A percentile compares a stretch with the other conserved stretches of the same genome.
These are phyloP conservation scores for Rhodosporidiobolus odoratus DNA, from an alignment of 768 basidiomycete species.

Conservation along the genomic window DNA sequence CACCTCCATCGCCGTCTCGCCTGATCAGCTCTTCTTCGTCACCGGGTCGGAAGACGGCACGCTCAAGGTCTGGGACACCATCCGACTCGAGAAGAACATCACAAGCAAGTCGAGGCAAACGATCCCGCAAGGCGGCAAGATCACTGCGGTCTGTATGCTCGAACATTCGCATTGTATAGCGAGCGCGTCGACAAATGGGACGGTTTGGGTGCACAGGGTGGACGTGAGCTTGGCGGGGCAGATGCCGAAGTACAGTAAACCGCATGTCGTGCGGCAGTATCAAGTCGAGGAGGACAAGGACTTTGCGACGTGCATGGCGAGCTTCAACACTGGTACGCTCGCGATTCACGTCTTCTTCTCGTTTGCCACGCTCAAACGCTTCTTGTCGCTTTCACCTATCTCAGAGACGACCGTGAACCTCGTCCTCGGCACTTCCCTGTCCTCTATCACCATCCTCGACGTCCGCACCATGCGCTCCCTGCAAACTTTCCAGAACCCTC, in stretches of 20 bases:
- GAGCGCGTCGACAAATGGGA: constrained; percentile 76
- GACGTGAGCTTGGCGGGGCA: constrained; percentile 63
- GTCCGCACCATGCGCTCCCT: constrained; percentile 74
- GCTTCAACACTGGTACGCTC: constrained; percentile 65
- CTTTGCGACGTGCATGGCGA: constrained; percentile 75
- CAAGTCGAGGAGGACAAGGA: constrained; percentile 66
- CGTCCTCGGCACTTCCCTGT: constrained; percentile 77
- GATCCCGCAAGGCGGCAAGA: constrained; percentile 58
- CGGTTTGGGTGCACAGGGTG: constrained; percentile 74
- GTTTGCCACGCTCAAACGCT: background rate
- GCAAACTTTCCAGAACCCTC: constrained; percentile 74
- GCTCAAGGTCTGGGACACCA: constrained; percentile 56
- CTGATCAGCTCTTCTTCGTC: constrained; percentile 81
- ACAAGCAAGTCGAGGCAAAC: constrained; percentile 62
- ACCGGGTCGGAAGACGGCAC: constrained; percentile 50
- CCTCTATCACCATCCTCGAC: constrained; percentile 68
- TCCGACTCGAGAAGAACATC: constrained; percentile 87
- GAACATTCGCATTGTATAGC: constrained; percentile 80
- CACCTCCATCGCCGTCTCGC: constrained; percentile 75
- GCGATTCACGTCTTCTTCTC: background rate
- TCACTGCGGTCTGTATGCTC: constrained; percentile 68
- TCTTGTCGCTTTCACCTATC: background rate
- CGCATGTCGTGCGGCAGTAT: constrained; percentile 76
- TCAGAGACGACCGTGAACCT: constrained; percentile 73
- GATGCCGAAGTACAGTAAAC: constrained; percentile 74